These are phyloP conservation scores for Striga hermonthica DNA, from an alignment of 305 asterid species.

Conservation along the genomic window DNA sequence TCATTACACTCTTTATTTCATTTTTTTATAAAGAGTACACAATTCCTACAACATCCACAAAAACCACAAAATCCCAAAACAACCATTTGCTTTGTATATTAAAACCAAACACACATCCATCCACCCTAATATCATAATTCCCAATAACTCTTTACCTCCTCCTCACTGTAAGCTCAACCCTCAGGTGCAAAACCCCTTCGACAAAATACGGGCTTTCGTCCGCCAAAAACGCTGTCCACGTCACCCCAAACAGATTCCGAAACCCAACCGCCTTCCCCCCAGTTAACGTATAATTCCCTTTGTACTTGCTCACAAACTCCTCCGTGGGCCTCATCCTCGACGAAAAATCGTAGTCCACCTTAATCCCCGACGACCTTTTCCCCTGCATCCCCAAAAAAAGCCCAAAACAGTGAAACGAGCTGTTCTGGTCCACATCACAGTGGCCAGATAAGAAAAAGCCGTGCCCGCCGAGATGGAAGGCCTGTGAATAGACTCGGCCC, in stretches of 20 bases:
- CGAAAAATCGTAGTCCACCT: constrained; percentile 76
- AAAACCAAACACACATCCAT: too few relatives aligned
- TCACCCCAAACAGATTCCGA: constrained; percentile 54
- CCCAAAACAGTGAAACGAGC: constrained; percentile 62
- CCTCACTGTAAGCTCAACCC: constrained; percentile 63
- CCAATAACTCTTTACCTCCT: too few relatives aligned
- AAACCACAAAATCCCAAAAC: too few relatives aligned
- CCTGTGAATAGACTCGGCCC: constrained; percentile 72
- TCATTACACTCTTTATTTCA: too few relatives aligned
- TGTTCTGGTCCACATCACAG: constrained; percentile 73
- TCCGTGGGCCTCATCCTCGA: constrained; percentile 51
- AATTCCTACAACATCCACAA: too few relatives aligned
- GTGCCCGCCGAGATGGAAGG: constrained; percentile 78
- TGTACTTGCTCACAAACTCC: constrained; percentile 62
- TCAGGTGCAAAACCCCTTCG: constrained; percentile 65
- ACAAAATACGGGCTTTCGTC: constrained; percentile 64
- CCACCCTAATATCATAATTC: too few relatives aligned
- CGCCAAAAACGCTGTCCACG: constrained; percentile 65
- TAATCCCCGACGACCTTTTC: constrained; percentile 54
- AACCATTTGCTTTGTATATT: too few relatives aligned
- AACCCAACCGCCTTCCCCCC: constrained; percentile 79
- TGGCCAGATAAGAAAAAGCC: constrained; percentile 79
- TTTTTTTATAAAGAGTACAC: too few relatives aligned
- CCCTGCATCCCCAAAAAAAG: constrained; percentile 81
- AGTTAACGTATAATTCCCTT: constrained; percentile 57